These are phyloP conservation scores for Penicillium sp. DNA, from an alignment of 2,329 filamentous ascomycete genomes.

Conservation along the genomic window DNA sequence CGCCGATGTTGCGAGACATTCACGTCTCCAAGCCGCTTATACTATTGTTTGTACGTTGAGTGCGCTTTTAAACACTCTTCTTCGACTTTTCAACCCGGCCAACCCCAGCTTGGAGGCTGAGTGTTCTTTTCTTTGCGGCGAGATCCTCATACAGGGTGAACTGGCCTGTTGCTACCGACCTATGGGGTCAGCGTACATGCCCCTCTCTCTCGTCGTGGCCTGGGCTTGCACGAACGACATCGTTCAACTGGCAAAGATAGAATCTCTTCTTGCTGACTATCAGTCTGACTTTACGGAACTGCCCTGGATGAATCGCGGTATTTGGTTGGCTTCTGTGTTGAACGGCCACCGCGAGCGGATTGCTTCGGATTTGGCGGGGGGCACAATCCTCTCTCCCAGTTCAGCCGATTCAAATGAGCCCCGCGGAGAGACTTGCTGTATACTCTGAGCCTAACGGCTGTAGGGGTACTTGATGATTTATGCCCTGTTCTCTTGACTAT, in stretches of 20 bases:
- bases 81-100: slow-evolving; percentile 17
- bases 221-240: slow-evolving; percentile 19
- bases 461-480: neutral
- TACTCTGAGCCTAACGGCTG: neutral
- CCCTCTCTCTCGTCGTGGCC: slow-evolving; percentile 19
- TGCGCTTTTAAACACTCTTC: slow-evolving; percentile 21
- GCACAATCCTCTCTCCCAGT: neutral
- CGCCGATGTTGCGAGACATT: slow-evolving; percentile 5
- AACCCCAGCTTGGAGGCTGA: slow-evolving; percentile 14
- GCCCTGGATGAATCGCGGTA: slow-evolving; percentile 14
- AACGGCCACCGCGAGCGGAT: slow-evolving; percentile 12
- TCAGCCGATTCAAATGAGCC: neutral
- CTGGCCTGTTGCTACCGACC: slow-evolving; percentile 21
- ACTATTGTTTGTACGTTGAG: slow-evolving; percentile 18
- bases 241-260: slow-evolving; percentile 10
- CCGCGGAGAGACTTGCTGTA: neutral
- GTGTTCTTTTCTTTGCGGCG: slow-evolving; percentile 10
- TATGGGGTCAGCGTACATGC: slow-evolving; percentile 22
- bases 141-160: slow-evolving; percentile 14
- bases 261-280: slow-evolving; percentile 20
- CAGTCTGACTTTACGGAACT: slow-evolving; percentile 22
- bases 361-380: neutral
- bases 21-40: slow-evolving; percentile 22
- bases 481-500: neutral
- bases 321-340: slow-evolving; percentile 12